A percentile compares a stretch with the other conserved stretches of the same genome.
These are phyloP conservation scores for Coniella vitis DNA, from an alignment of 2,329 filamentous ascomycete species.

Conservation along the genomic window DNA sequence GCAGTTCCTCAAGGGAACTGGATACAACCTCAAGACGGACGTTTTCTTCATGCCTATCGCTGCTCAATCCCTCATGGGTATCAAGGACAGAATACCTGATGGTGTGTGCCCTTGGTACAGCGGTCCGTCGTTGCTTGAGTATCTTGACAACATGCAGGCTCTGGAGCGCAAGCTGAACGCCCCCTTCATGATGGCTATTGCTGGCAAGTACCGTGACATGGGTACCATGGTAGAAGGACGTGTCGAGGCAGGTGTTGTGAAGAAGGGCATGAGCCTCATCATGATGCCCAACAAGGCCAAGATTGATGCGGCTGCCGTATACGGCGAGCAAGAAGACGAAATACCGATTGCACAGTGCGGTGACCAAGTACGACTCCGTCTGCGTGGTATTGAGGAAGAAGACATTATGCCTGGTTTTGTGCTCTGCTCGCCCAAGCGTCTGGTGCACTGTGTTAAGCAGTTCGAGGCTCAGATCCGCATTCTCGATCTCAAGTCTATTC, in stretches of 20 bases:
- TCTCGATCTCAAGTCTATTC: slow-evolving; percentile 87
- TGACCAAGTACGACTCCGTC: slow-evolving; percentile 86
- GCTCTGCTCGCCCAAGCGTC: slow-evolving; percentile 86
- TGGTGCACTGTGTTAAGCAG: slow-evolving; percentile 79
- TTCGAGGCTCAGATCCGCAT: slow-evolving; percentile 98
- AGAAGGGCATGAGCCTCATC: slow-evolving; percentile 77
- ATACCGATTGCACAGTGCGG: slow-evolving; percentile 75
- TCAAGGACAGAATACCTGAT: slow-evolving; percentile 81
- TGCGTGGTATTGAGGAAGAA: slow-evolving; percentile 95
- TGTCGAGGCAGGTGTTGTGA: slow-evolving; percentile 88
- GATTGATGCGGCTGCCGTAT: slow-evolving; percentile 76
- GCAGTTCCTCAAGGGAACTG: slow-evolving; percentile 83
- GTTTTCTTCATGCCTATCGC: slow-evolving; percentile 95
- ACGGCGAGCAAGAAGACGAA: slow-evolving; percentile 95
- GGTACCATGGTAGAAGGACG: slow-evolving; percentile 97
- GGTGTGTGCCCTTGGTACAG: slow-evolving; percentile 76
- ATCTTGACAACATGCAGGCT: slow-evolving; percentile 87
- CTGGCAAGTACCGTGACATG: slow-evolving; percentile 94
- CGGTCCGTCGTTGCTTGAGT: slow-evolving; percentile 87
- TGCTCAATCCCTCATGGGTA: slow-evolving; percentile 75
- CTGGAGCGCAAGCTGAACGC: slow-evolving; percentile 94
- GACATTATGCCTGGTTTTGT: slow-evolving; percentile 95
- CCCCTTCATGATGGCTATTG: slow-evolving; percentile 87
- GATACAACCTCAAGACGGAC: slow-evolving; percentile 91
- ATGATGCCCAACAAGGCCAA: slow-evolving; percentile 94